phyloP scores from a whole-genome alignment of 148 eudicot genomes.

The Oxyria digyna region DNA sequence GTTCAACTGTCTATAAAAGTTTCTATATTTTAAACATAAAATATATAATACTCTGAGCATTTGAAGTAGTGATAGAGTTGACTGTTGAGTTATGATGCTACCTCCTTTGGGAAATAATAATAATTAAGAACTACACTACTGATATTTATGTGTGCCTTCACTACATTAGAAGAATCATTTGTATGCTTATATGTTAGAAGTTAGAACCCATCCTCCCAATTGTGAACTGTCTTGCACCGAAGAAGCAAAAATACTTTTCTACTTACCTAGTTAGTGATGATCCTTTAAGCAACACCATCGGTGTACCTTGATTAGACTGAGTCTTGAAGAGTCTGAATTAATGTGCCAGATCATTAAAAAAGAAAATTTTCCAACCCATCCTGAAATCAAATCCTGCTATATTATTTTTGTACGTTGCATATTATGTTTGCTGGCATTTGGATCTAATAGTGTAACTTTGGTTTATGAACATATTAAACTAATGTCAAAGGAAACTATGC shows the following conservation, averaged over 20 bases:
- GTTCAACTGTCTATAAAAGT: neutral
- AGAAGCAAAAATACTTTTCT: neutral
- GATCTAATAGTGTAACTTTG: neutral
- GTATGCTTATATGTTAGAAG: neutral
- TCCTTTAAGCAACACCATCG: neutral
- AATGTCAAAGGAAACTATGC: neutral
- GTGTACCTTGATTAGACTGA: neutral
- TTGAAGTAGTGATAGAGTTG: neutral
- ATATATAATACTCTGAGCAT: neutral
- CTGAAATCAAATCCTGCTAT: neutral
- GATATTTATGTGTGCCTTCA: neutral
- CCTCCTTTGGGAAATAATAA: neutral
- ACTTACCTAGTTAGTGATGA: neutral
- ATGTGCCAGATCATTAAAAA: neutral
- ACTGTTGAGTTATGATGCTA: neutral
- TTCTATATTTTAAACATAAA: neutral
- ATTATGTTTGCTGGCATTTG: constrained; percentile 1
- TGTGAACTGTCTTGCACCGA: neutral
- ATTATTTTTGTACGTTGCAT: neutral
- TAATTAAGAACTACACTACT: neutral
- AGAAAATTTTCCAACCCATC: neutral
- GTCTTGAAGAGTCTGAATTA: neutral
- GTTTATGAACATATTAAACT: neutral
- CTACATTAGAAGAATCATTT: neutral
- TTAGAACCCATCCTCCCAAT: neutral